Conservation (phyloP, 345 rosid genomes). For the Acer negundo region DNA sequence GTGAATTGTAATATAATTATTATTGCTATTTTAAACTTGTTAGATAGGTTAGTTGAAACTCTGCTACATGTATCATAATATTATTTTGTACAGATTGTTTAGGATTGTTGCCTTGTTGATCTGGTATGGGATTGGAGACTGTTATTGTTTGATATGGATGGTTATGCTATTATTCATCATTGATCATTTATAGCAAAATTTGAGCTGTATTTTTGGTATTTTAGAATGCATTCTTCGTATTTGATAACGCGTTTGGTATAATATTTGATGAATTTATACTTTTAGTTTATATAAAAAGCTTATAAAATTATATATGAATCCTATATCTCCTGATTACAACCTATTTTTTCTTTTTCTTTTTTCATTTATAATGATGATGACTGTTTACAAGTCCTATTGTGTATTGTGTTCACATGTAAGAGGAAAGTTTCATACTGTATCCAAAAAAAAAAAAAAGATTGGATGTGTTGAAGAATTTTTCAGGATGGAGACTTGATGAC, state of each 20-base stretch:
- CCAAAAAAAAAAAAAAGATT: background rate
- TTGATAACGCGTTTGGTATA: background rate
- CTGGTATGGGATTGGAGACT: background rate
- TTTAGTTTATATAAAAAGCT: background rate
- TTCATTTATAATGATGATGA: no score
- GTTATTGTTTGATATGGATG: background rate
- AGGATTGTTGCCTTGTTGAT: constrained; percentile 16
- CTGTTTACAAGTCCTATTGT: no score
- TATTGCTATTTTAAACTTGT: background rate
- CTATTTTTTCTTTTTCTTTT: no score
- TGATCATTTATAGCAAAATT: no score
- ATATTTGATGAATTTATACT: no score
- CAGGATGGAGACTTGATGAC: background rate
- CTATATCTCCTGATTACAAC: no score
- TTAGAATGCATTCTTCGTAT: no score
- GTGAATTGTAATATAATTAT: background rate
- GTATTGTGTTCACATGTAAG: no score
- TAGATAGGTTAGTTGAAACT: background rate
- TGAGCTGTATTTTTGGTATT: background rate
- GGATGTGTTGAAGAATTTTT: background rate
- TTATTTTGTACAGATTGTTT: constrained; percentile 19
- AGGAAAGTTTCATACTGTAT: no score
- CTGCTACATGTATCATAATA: background rate
- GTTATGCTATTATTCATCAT: no score
- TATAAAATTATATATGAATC: no score